Evolutionary conservation across 169 alveolate genomes (phyloP).

Genomic region (Babesia ovis): DNA sequence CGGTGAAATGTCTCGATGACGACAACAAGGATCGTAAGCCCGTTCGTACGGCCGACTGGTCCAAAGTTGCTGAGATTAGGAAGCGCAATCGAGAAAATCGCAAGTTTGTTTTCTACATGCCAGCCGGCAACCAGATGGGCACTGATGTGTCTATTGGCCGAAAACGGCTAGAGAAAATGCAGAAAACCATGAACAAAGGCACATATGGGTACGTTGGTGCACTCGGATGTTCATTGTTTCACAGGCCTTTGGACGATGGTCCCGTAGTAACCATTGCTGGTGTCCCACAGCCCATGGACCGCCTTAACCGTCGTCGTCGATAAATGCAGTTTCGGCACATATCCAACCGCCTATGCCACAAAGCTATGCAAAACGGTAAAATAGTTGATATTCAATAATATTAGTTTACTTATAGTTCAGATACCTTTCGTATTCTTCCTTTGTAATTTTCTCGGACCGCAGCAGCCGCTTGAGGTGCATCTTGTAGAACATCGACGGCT

Average conservation of each 20-base stretch:
- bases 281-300: slow-evolving; percentile 37
- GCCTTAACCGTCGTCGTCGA: slow-evolving; percentile 11
- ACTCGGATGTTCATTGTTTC: too few relatives aligned
- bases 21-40: neutral
- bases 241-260: slow-evolving; percentile 29
- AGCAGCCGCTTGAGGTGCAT: slow-evolving; percentile 60
- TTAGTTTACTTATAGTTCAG: slow-evolving; percentile 28
- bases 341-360: neutral
- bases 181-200: slow-evolving; percentile 8
- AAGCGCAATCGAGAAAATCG: slow-evolving; percentile 12
- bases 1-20: slow-evolving; percentile 6
- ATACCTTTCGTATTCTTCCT: slow-evolving; percentile 54
- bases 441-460: slow-evolving; percentile 15
- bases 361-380: neutral
- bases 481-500: slow-evolving; percentile 54
- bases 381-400: neutral
- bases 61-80: neutral
- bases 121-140: slow-evolving; percentile 22
- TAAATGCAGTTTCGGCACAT: neutral
- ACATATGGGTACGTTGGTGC: slow-evolving; percentile 11
- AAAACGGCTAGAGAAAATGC: slow-evolving; percentile 31
- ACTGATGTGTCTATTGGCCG: slow-evolving; percentile 29
- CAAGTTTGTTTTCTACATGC: slow-evolving; percentile 34
- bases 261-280: slow-evolving; percentile 30
- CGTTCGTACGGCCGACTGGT: slow-evolving; percentile 3